Conservation (phyloP, 2,329 filamentous ascomycete species). For the Trichoderma citrinoviride region DNA sequence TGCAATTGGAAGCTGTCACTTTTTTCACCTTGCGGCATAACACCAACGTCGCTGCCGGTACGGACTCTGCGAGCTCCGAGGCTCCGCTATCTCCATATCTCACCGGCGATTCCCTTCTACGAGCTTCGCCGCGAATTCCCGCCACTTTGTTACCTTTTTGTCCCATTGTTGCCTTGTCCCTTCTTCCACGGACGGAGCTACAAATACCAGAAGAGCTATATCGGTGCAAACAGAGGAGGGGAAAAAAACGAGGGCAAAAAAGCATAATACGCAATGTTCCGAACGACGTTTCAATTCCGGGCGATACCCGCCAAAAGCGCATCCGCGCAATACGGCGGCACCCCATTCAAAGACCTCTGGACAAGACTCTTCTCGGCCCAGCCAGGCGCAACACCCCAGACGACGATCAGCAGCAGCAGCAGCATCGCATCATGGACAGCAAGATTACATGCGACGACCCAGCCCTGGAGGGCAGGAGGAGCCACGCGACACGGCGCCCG, state of each 20-base stretch:
- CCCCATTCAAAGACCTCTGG: slow-evolving; percentile 31
- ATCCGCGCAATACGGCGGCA: slow-evolving; percentile 24
- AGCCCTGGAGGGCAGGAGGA: not conserved
- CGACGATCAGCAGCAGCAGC: not conserved
- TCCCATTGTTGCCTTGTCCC: not conserved
- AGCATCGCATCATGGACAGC: slow-evolving; percentile 2
- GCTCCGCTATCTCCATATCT: slow-evolving; percentile 21
- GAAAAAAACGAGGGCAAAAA: not conserved
- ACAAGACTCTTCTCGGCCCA: slow-evolving; percentile 32
- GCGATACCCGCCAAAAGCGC: slow-evolving; percentile 23
- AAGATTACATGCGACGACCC: slow-evolving; percentile 1
- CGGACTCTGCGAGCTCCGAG: slow-evolving; percentile 19
- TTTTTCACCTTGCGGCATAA: not conserved
- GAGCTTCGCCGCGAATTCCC: slow-evolving; percentile 15
- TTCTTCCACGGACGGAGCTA: not conserved
- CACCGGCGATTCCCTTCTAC: slow-evolving; percentile 3
- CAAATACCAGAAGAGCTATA: not conserved
- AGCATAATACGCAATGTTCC: slow-evolving; percentile 8
- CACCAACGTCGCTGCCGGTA: not conserved
- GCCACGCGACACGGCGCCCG: slow-evolving; percentile 8
- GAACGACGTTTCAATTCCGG: not conserved
- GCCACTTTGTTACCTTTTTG: not conserved
- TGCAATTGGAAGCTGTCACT: not conserved
- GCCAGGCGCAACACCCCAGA: slow-evolving; percentile 22
- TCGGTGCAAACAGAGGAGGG: not conserved